Evolutionary conservation across 2,329 filamentous ascomycete species (phyloP).

Genomic region (Furcasterigmium furcatum): DNA sequence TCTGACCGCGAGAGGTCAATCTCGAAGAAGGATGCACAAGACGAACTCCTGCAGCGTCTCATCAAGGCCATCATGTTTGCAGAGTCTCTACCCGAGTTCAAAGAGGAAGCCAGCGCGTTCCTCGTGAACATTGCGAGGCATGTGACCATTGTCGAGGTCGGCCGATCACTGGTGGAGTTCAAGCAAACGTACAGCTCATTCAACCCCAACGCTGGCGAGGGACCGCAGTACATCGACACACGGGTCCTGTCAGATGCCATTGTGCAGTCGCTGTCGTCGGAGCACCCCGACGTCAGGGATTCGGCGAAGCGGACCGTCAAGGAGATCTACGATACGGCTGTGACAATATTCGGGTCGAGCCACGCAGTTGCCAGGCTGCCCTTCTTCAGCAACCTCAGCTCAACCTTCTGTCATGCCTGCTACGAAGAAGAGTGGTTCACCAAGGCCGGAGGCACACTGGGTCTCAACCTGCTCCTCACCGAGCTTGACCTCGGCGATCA

Average conservation of each 20-base stretch:
- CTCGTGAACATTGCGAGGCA: slow-evolving; percentile 82
- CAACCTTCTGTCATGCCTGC: slow-evolving; percentile 88
- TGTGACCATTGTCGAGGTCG: slow-evolving; percentile 86
- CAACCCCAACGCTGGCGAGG: slow-evolving; percentile 82
- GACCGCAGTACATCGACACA: slow-evolving; percentile 82
- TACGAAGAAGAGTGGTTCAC: slow-evolving; percentile 99
- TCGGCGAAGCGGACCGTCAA: slow-evolving; percentile 77
- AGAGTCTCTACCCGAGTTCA: slow-evolving; percentile 76
- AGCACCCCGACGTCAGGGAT: slow-evolving; percentile 75
- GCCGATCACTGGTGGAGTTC: slow-evolving; percentile 74
- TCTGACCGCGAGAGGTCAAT: slow-evolving; percentile 81
- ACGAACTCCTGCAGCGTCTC: slow-evolving; percentile 77
- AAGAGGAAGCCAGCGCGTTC: slow-evolving; percentile 71
- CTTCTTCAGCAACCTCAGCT: slow-evolving; percentile 81
- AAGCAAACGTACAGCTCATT: slow-evolving; percentile 78
- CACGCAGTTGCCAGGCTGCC: slow-evolving; percentile 70
- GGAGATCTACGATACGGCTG: slow-evolving; percentile 73
- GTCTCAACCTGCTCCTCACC: slow-evolving; percentile 84
- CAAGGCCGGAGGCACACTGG: slow-evolving; percentile 87
- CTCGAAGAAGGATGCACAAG: slow-evolving; percentile 81
- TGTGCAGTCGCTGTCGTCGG: slow-evolving; percentile 84
- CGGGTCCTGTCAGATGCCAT: slow-evolving; percentile 84
- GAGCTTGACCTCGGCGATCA: slow-evolving; percentile 78
- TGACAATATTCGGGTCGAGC: slow-evolving; percentile 74
- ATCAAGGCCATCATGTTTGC: slow-evolving; percentile 88